Conservation (phyloP, 495 filamentous ascomycete genomes). For the Talaromyces ruber region DNA sequence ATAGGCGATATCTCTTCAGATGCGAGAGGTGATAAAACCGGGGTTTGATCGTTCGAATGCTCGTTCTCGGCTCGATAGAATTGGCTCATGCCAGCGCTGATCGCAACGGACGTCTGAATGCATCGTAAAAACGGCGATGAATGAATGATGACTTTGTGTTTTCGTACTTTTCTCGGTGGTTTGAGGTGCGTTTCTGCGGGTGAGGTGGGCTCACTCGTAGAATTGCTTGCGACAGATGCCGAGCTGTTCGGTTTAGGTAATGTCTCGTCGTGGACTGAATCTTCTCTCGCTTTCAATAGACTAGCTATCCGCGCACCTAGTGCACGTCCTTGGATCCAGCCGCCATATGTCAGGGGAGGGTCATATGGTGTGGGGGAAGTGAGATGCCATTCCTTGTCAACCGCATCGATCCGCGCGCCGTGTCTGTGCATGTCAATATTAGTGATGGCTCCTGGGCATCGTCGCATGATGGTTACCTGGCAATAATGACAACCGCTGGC, state of each 20-base stretch:
- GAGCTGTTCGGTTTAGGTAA: background rate
- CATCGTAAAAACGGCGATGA: slow-evolving; percentile 89
- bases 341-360: slow-evolving; percentile 88
- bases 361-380: slow-evolving; percentile 95
- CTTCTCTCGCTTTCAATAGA: slow-evolving; percentile 48
- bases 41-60: background rate
- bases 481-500: slow-evolving; percentile 69
- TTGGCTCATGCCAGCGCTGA: slow-evolving; percentile 80
- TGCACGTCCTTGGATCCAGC: slow-evolving; percentile 77
- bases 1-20: slow-evolving; percentile 8
- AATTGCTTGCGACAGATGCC: background rate
- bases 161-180: slow-evolving; percentile 33
- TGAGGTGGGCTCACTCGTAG: background rate
- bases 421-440: slow-evolving; percentile 47
- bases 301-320: slow-evolving; percentile 72
- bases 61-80: slow-evolving; percentile 27
- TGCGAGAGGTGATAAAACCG: slow-evolving; percentile 4
- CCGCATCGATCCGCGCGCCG: slow-evolving; percentile 84
- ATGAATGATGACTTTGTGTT: slow-evolving; percentile 78
- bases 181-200: slow-evolving; percentile 8
- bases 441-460: background rate
- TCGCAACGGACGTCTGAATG: slow-evolving; percentile 83
- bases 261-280: slow-evolving; percentile 4
- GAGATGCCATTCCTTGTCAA: slow-evolving; percentile 90
- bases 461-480: slow-evolving; percentile 45